Base-by-base conservation (phyloP, 495 filamentous ascomycete genomes). In the Hypoxylon lenormandii region DNA sequence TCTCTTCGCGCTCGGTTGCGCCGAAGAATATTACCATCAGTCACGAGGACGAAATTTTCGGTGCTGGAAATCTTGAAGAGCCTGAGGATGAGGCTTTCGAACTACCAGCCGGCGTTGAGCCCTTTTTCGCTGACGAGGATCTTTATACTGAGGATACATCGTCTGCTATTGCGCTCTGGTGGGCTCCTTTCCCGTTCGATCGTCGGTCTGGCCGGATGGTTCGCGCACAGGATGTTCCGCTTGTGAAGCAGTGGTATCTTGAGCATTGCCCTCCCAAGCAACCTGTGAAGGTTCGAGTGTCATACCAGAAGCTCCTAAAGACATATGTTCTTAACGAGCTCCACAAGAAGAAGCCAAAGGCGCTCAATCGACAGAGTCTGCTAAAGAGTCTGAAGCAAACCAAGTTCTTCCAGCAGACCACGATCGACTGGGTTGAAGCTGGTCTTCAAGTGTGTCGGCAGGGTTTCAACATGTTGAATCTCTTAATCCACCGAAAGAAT, bases 361-460 rank as follows among this genome's bases (percentile, higher is more conserved):
- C 94, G 5, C 90, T 97, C 68, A 97, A 92, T 79, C 96, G 94
- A 75, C 96, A 99, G 78, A 91, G 93, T 76, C 80, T 99, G 49
- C 85, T 97, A 77, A 90, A 87, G 72, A 94, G 91, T 0, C 76
- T 99, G 69, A 97, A 97, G 76, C 88, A 90, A 49, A 99, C 96
- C 22, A 99, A 98, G 76, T 99, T 98, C 80, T 99, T 99, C 85
- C 96, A 99, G 82, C 94, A 97, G 73, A 99, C 96, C 0, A 97
- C 92, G 0, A 97, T 98, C 64, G 96, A 99, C 78, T 99, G 96
- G 96, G 95, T 99, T 26, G 96, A 99, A 80, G 96, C 96, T 65
- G 96, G 96, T 78, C 85, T 99, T 71, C 96, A 98, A 81, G 96
- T 99, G 62, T 98, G 95, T 77, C 88, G 96, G 45, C 96, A 99